phyloP scores from a whole-genome alignment of 129 eudicot genomes.

The Centaurea solstitialis region DNA sequence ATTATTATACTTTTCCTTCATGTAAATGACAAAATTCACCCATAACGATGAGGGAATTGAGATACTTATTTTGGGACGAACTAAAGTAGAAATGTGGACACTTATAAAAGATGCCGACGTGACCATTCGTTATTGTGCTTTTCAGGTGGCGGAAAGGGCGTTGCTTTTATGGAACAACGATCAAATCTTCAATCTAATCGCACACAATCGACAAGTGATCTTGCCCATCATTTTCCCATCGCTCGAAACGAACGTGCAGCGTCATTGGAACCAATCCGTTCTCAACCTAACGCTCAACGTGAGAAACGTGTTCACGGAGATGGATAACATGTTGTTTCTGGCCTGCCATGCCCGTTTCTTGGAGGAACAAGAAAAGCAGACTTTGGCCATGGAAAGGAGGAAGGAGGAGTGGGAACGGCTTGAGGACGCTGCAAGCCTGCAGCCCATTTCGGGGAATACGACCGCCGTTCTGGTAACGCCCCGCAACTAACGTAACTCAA shows the following conservation, averaged over 20 bases:
- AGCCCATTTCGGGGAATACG: constrained; percentile 52
- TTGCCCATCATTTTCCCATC: constrained; percentile 85
- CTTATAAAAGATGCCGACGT: not conserved
- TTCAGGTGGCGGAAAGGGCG: constrained; percentile 95
- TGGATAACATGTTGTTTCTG: constrained; percentile 69
- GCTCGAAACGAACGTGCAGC: constrained; percentile 65
- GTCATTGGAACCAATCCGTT: constrained; percentile 93
- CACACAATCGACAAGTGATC: constrained; percentile 75
- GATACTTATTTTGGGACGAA: not conserved
- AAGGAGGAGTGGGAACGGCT: constrained; percentile 73
- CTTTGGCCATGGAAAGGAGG: constrained; percentile 48
- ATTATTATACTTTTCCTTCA: no score
- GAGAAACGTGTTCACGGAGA: constrained; percentile 68
- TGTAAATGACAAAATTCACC: not conserved
- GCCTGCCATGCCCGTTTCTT: constrained; percentile 63
- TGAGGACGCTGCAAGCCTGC: constrained; percentile 69
- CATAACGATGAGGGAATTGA: not conserved
- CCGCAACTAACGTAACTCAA: constrained; percentile 22
- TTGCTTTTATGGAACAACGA: constrained; percentile 92
- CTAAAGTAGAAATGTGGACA: not conserved
- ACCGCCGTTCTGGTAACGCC: constrained; percentile 69
- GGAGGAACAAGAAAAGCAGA: constrained; percentile 58
- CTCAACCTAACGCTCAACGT: constrained; percentile 78
- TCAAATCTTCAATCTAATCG: constrained; percentile 70
- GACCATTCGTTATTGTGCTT: not conserved